Evolutionary conservation across 345 rosid genomes (phyloP).

Genomic region (Aquilaria malaccensis): DNA sequence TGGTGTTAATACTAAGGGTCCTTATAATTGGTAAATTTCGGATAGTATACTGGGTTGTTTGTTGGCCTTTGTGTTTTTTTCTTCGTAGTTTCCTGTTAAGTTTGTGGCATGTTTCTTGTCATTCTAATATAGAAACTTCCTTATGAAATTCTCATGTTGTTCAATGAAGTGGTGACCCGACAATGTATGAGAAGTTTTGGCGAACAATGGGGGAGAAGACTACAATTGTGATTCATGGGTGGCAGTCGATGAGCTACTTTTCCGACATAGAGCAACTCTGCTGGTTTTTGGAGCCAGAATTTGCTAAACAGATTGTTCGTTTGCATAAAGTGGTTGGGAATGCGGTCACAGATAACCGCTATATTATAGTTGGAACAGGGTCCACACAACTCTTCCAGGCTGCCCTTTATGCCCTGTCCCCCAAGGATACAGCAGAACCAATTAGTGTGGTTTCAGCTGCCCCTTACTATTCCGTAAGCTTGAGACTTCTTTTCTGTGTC

Average conservation of each 20-base stretch:
- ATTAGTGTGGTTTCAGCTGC: slow-evolving; percentile 72
- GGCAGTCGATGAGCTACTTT: slow-evolving; percentile 85
- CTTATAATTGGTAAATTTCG: too few relatives aligned
- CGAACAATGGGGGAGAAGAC: slow-evolving; percentile 55
- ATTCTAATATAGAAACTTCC: too few relatives aligned
- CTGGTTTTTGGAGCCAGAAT: slow-evolving; percentile 88
- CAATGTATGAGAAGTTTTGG: slow-evolving; percentile 80
- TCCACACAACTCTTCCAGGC: slow-evolving; percentile 89
- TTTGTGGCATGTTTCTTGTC: too few relatives aligned
- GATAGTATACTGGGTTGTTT: too few relatives aligned
- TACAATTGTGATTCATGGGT: slow-evolving; percentile 69
- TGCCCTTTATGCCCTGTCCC: slow-evolving; percentile 69
- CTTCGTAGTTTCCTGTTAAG: too few relatives aligned
- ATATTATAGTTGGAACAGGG: slow-evolving; percentile 86
- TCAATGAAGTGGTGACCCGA: slow-evolving; percentile 81
- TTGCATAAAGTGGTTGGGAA: slow-evolving; percentile 74
- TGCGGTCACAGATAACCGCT: slow-evolving; percentile 55
- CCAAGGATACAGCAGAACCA: slow-evolving; percentile 48
- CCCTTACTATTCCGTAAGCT: slow-evolving; percentile 76
- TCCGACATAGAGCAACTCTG: slow-evolving; percentile 60
- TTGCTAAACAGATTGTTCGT: slow-evolving; percentile 51
- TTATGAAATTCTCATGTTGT: neutral
- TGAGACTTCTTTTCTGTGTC: neutral
- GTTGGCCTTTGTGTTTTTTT: too few relatives aligned
- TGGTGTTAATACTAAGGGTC: too few relatives aligned